A percentile compares a stretch with the other conserved stretches of the same genome.
Evolutionary conservation across 2,329 filamentous ascomycete genomes (phyloP).

Genomic region (Cadophora gregata): DNA sequence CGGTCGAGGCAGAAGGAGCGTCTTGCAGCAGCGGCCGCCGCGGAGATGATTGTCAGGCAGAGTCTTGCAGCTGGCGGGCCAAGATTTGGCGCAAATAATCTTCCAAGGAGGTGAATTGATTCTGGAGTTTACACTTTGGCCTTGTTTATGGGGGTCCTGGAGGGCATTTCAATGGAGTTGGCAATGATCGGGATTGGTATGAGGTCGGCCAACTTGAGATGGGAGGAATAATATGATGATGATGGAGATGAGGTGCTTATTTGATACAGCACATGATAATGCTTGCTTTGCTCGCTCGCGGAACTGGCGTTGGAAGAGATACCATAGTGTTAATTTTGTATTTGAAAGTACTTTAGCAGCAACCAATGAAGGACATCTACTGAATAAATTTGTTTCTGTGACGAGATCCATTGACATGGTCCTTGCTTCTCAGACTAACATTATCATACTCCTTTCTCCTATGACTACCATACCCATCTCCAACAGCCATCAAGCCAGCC

Average conservation of each 20-base stretch:
- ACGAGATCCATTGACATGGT: not conserved
- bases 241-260: not conserved
- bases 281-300: slow-evolving; percentile 1
- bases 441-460: not conserved
- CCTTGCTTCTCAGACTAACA: not conserved
- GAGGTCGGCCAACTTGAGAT: not conserved
- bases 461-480: no score
- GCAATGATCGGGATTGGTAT: not conserved
- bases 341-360: not conserved
- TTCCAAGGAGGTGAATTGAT: slow-evolving; percentile 40
- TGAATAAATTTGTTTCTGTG: no score
- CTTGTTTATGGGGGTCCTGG: not conserved
- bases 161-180: slow-evolving; percentile 25
- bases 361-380: not conserved
- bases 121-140: not conserved
- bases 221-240: slow-evolving; percentile 14
- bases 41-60: slow-evolving; percentile 92
- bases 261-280: not conserved
- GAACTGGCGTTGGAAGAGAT: slow-evolving; percentile 33
- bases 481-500: no score
- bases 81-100: slow-evolving; percentile 45
- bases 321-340: slow-evolving; percentile 31
- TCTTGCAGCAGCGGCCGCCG: slow-evolving; percentile 86
- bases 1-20: slow-evolving; percentile 92
- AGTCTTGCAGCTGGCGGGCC: slow-evolving; percentile 68